Conservation (phyloP, 192 early-diverging fungal species). For the Radiomyces spectabilis region DNA sequence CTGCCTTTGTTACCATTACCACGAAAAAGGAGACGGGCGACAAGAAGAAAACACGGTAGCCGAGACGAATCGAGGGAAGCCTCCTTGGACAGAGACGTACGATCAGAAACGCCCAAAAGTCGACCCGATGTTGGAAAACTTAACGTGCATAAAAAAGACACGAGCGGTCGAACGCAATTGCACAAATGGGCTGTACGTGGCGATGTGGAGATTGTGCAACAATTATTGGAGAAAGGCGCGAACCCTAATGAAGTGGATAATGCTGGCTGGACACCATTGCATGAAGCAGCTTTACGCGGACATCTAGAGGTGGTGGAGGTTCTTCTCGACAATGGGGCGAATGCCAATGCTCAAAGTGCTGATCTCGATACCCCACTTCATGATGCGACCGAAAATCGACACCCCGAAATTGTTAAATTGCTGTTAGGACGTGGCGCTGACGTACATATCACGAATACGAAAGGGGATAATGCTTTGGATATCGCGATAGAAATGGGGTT, state of each 20-base stretch:
- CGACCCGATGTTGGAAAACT: conserved; percentile 22
- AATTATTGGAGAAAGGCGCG: conserved; percentile 50
- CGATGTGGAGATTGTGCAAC: conserved; percentile 42
- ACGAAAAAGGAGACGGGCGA: too few species aligned
- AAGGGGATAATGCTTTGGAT: conserved; percentile 42
- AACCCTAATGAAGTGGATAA: conserved; percentile 53
- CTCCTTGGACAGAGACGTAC: too few species aligned
- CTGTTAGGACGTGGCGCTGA: conserved; percentile 42
- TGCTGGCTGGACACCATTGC: conserved; percentile 60
- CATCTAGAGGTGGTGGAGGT: conserved; percentile 42
- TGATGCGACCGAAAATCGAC: conserved; percentile 53
- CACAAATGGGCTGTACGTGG: conserved; percentile 58
- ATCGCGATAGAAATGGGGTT: conserved; percentile 41
- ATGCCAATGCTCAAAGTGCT: conserved; percentile 51
- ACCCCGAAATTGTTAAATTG: conserved; percentile 32
- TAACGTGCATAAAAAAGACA: conserved; percentile 45
- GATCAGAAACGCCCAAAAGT: conserved; percentile 4
- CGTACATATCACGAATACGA: conserved; percentile 46
- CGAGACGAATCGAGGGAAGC: too few species aligned
- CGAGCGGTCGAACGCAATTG: conserved; percentile 58
- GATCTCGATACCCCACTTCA: conserved; percentile 61
- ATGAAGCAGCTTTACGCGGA: conserved; percentile 58
- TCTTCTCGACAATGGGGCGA: conserved; percentile 46
- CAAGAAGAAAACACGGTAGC: too few species aligned
- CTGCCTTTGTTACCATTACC: too few species aligned